Evolutionary conservation across 2,329 filamentous ascomycete genomes (phyloP).

Genomic region (Tolypocladium ophioglossoides): DNA sequence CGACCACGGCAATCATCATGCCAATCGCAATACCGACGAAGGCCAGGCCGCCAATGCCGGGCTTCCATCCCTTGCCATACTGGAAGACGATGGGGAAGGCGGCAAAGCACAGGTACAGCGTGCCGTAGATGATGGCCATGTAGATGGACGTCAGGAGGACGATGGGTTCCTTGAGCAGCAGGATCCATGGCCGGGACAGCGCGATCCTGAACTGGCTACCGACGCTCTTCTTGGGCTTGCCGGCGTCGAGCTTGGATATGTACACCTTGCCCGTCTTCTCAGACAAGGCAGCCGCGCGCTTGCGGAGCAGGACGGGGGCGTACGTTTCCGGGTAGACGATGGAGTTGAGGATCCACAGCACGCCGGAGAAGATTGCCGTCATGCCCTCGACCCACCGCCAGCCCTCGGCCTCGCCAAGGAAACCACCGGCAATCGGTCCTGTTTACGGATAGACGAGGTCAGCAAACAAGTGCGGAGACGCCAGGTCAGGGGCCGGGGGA

Average conservation of each 20-base stretch:
- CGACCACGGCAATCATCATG: slow-evolving; percentile 45
- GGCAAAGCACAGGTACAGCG: slow-evolving; percentile 43
- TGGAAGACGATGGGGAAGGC: slow-evolving; percentile 55
- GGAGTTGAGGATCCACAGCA: slow-evolving; percentile 42
- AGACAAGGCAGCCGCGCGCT: slow-evolving; percentile 38
- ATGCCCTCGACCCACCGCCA: slow-evolving; percentile 58
- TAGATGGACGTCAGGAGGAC: slow-evolving; percentile 53
- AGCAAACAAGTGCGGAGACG: background rate
- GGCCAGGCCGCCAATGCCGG: slow-evolving; percentile 48
- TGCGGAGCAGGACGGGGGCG: slow-evolving; percentile 43
- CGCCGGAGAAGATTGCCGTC: slow-evolving; percentile 49
- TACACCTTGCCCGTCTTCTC: slow-evolving; percentile 45
- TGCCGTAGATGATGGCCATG: slow-evolving; percentile 48
- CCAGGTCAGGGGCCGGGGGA: background rate
- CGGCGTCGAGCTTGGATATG: slow-evolving; percentile 35
- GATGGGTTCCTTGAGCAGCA: slow-evolving; percentile 58
- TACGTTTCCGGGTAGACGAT: slow-evolving; percentile 51
- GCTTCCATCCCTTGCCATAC: slow-evolving; percentile 41
- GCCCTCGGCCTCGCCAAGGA: slow-evolving; percentile 46
- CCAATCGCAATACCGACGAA: slow-evolving; percentile 57
- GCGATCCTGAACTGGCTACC: slow-evolving; percentile 41
- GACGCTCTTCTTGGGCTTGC: slow-evolving; percentile 31
- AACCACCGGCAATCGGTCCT: slow-evolving; percentile 52
- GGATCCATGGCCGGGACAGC: slow-evolving; percentile 51
- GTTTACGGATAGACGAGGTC: background rate